Conservation (phyloP, 495 filamentous ascomycete species). For the Daldinia loculata region DNA sequence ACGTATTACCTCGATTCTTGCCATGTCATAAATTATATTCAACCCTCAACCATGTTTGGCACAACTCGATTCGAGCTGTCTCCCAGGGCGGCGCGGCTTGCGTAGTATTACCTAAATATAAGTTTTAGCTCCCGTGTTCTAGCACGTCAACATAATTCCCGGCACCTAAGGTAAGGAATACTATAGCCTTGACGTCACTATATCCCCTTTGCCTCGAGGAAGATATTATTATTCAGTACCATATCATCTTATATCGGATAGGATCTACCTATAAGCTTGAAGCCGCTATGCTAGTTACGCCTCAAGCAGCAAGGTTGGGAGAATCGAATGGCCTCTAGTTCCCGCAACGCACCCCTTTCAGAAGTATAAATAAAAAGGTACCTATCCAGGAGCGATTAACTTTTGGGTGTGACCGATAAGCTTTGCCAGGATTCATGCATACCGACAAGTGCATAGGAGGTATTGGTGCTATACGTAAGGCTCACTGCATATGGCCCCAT, state of each 20-base stretch:
- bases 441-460: constrained; percentile 25
- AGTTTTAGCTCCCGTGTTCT: background rate
- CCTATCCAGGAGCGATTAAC: background rate
- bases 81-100: background rate
- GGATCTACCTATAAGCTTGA: background rate
- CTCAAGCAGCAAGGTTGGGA: background rate
- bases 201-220: background rate
- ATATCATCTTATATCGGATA: background rate
- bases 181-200: background rate
- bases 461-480: constrained; percentile 7
- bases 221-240: background rate
- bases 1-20: background rate
- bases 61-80: background rate
- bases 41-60: background rate
- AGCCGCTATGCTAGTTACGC: background rate
- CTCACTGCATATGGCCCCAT: background rate
- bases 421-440: constrained; percentile 17
- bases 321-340: background rate
- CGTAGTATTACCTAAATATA: background rate
- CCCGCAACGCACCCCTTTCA: background rate
- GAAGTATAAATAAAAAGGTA: background rate
- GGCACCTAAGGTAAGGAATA: background rate
- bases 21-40: background rate
- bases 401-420: constrained; percentile 25
- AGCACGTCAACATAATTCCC: background rate